Evolutionary conservation across 2,329 filamentous ascomycete genomes (phyloP), one percentile per base, ranked within the genome.

Genomic region (Sarocladium brachiariae): DNA sequence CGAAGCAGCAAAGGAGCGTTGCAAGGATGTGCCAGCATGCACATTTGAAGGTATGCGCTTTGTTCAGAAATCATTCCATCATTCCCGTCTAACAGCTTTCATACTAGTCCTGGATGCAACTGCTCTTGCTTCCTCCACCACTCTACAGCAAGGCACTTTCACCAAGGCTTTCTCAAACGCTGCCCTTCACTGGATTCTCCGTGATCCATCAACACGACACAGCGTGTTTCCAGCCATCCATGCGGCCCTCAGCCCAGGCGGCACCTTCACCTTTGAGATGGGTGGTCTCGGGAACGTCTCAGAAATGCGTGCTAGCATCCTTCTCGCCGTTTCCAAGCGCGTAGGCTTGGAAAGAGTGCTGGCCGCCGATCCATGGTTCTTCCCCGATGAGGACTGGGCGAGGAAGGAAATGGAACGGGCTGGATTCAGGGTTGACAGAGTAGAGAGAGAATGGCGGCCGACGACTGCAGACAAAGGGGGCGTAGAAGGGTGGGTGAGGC

Each of bases 211-310:
- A 0, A 73, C 72, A 1, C 73, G 79, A 9, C 56, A 63, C 3
- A 58, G 62, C 24, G 78, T 84, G 63, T 82, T 87, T 58, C 56
- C 59, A 7, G 76, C 71, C 34, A 71, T 81, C 2, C 66, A 74
- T 53, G 65, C 65, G 8, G 69, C 75, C 1, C 71, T 88, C 2
- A 71, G 68, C 30, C 75, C 77, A 0, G 74, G 73, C 10, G 84
- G 81, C 2, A 59, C 58, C 0, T 82, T 88, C 52, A 75, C 77
- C 9, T 86, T 88, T 58, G 85, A 89, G 64, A 84, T 84, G 80
- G 84, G 86, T 49, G 84, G 84, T 0, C 74, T 82, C 47, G 86
- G 85, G 18, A 87, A 88, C 63, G 74, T 86, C 1, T 68, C 72
- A 1, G 84, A 87, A 64, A 75, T 85, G 56, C 73, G 78, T 24